Percentiles rank a stretch among this genome's conserved stretches.
Evolutionary conservation across 345 rosid species (phyloP).

Genomic region (Aquilaria sinensis): DNA sequence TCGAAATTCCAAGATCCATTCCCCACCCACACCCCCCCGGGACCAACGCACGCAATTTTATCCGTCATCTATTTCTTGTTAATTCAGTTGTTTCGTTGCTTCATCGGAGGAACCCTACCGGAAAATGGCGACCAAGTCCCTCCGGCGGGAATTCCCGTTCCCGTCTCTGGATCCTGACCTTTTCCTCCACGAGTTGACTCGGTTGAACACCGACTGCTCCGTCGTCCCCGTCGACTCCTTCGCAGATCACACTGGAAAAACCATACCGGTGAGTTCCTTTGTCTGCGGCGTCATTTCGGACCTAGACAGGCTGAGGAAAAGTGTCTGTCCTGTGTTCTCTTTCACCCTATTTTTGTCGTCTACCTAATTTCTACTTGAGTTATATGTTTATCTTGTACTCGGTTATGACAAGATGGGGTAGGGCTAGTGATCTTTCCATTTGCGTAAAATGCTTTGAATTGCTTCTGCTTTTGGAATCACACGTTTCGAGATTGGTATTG

Average conservation of each 20-base stretch:
- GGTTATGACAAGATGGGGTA: too few relatives aligned
- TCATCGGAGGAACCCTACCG: background rate
- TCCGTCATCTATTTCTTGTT: too few relatives aligned
- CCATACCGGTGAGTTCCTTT: slow-evolving; percentile 20
- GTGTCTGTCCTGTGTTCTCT: too few relatives aligned
- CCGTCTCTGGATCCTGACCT: slow-evolving; percentile 23
- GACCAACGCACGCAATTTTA: too few relatives aligned
- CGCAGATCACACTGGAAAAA: slow-evolving; percentile 6
- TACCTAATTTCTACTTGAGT: background rate
- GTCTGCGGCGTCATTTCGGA: too few relatives aligned
- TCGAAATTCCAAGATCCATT: background rate
- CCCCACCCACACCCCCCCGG: slow-evolving; percentile 1
- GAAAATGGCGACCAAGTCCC: slow-evolving; percentile 2
- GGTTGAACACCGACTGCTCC: slow-evolving; percentile 28
- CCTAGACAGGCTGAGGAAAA: background rate
- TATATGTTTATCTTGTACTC: too few relatives aligned
- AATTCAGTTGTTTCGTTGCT: too few relatives aligned
- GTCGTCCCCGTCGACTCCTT: slow-evolving; percentile 22
- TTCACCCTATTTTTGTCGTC: background rate
- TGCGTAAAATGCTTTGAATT: too few relatives aligned
- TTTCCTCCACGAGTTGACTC: slow-evolving; percentile 26
- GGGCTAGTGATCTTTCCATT: too few relatives aligned
- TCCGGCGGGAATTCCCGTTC: slow-evolving; percentile 15
- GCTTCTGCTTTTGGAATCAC: too few relatives aligned
- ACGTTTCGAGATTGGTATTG: too few relatives aligned